These are phyloP conservation scores for Lindgomyces ingoldianus DNA, from an alignment of 495 filamentous ascomycete species.

Conservation along the genomic window DNA sequence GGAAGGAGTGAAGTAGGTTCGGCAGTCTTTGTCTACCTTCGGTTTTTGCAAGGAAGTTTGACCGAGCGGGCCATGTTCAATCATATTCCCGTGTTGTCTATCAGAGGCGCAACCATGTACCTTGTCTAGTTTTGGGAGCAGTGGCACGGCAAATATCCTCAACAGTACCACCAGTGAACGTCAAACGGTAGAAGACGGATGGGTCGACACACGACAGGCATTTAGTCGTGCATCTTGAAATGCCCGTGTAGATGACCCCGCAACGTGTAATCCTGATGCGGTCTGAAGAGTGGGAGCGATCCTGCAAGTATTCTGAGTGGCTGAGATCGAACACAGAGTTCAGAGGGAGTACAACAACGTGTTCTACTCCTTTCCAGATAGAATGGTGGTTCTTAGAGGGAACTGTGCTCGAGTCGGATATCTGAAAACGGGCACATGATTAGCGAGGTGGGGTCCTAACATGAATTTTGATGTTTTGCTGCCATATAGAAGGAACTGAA, in stretches of 20 bases:
- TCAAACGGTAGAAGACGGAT: constrained; percentile 5
- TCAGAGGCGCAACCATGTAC: constrained; percentile 2
- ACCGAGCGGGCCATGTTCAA: not conserved
- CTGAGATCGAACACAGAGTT: constrained; percentile 17
- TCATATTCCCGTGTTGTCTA: not conserved
- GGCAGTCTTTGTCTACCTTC: not conserved
- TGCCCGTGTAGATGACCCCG: not conserved
- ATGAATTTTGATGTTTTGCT: no score
- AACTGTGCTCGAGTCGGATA: no score
- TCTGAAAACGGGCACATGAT: not conserved
- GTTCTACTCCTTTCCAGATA: constrained; percentile 1
- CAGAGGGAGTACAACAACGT: constrained; percentile 9
- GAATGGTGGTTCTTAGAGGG: no score
- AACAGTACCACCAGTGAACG: constrained; percentile 6
- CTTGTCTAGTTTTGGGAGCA: not conserved
- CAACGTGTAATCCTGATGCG: not conserved
- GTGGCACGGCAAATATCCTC: constrained; percentile 1
- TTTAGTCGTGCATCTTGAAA: not conserved
- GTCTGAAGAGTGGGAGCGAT: constrained; percentile 6
- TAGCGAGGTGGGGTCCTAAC: not conserved
- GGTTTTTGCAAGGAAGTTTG: not conserved
- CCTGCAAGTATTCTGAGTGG: constrained; percentile 19
- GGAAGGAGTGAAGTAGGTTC: not conserved
- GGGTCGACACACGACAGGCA: constrained; percentile 10
- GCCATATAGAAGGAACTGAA: no score